Conservation (phyloP, 345 rosid genomes). For the Gossypium longicalyx region DNA sequence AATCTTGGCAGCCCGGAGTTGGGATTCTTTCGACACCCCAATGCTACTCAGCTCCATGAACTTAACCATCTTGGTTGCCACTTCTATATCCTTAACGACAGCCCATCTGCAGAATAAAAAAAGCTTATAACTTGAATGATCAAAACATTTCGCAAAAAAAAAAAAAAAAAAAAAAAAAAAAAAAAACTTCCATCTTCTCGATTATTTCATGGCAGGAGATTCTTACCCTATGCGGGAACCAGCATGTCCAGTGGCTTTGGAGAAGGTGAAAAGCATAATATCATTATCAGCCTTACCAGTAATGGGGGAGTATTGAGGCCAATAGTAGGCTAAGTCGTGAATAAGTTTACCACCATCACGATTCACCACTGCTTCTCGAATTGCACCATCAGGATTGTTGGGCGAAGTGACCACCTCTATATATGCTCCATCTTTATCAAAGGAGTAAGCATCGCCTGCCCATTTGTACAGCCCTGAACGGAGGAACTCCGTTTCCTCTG, state of each 20-base stretch:
- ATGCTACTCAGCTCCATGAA: conserved; percentile 56
- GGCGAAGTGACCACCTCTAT: conserved; percentile 77
- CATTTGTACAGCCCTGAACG: conserved; percentile 69
- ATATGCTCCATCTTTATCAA: conserved; percentile 50
- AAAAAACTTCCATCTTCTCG: neutral
- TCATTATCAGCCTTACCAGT: conserved; percentile 57
- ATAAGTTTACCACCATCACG: conserved; percentile 50
- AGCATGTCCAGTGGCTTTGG: conserved; percentile 91
- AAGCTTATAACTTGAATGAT: neutral
- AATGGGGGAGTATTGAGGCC: conserved; percentile 87
- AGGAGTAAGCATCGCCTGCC: conserved; percentile 74
- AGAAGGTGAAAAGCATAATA: conserved; percentile 83
- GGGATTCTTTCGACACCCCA: conserved; percentile 85
- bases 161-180: too few species aligned
- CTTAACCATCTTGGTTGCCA: conserved; percentile 61
- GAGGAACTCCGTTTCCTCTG: conserved; percentile 47
- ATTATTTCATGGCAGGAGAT: neutral
- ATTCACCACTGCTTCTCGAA: conserved; percentile 65
- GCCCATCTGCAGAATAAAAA: conserved; percentile 43
- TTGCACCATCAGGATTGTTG: conserved; percentile 77
- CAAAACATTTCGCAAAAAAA: neutral
- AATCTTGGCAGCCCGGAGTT: conserved; percentile 72
- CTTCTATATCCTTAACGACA: conserved; percentile 56
- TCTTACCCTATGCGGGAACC: conserved; percentile 88
- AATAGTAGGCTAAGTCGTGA: conserved; percentile 82